Evolutionary conservation across 2,329 filamentous ascomycete species (phyloP), one percentile per base, ranked within the genome.

Genomic region (Aspergillus unguis): DNA sequence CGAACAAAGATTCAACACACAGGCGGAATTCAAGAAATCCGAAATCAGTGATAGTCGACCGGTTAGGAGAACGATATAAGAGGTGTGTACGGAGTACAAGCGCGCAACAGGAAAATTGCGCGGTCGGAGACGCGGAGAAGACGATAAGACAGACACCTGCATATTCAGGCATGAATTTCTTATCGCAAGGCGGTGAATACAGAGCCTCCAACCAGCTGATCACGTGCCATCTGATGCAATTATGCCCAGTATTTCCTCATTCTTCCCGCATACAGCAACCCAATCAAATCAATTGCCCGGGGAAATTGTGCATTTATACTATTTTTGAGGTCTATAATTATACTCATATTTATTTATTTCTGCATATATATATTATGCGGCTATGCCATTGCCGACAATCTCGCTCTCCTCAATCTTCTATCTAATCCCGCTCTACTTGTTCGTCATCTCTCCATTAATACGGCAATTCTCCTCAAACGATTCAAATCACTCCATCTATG

Each of bases 361-460:
- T 36, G 33, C 33, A 36, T 36, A 36, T 17, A 36, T 17, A 36
- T 17, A 36, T 17, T 6, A 17, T 36, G 33, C 17, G 17, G 36
- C 36, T 23, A 38, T 38, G 36, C 36, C 35, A 10, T n/a, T 36
- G 31, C 31, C 31, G n/a, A 38, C 23, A n/a, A 38, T 27, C 37
- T 41, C 37, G 23, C 37, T 41, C 37, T 41, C 37, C 35, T 71
- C 66, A 60, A 46, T 66, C 46, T 61, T 72, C 45, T 72, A 72
- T 56, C 62, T 70, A 29, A 55, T 72, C 45, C 70, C 70, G 0
- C 50, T 71, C 8, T 72, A 72, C 58, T 53, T 72, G 40, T 70
- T 72, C 54, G 45, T 71, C 32, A 48, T 71, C 29, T 64, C 65
- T 8, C 70, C 70, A 5, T 54, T 69, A 33, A 48, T 68, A 23